phyloP scores from a whole-genome alignment of 805 yeast species.

The Metschnikowia reukaufii region DNA sequence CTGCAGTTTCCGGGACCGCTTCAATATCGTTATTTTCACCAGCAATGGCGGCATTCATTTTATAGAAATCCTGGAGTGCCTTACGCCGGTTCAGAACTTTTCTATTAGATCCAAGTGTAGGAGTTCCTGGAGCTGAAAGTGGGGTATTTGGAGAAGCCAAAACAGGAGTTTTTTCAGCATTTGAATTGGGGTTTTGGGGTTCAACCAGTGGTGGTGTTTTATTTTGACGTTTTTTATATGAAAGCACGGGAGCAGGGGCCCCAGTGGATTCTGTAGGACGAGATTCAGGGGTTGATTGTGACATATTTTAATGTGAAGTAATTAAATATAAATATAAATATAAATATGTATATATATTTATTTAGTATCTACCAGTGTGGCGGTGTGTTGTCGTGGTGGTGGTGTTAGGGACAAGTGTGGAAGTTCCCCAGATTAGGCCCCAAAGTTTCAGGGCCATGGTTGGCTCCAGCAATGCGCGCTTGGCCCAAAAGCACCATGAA shows the following conservation, averaged over 20 bases:
- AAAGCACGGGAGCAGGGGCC: constrained; percentile 24
- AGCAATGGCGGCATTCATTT: constrained; percentile 21
- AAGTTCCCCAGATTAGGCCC: neutral
- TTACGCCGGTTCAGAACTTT: constrained; percentile 40
- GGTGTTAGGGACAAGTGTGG: too few species aligned
- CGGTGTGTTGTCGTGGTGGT: too few species aligned
- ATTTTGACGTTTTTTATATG: constrained; percentile 29
- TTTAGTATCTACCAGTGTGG: too few species aligned
- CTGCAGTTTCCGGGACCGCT: neutral
- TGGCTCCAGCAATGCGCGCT: too few species aligned
- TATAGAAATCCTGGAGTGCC: constrained; percentile 44
- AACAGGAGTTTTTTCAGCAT: neutral
- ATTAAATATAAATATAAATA: too few species aligned
- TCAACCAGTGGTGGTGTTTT: constrained; percentile 1
- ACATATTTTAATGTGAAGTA: neutral
- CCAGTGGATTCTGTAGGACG: neutral
- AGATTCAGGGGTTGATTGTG: neutral
- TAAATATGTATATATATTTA: too few species aligned
- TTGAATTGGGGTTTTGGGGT: neutral
- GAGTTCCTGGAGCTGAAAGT: constrained; percentile 6
- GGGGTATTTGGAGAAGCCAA: constrained; percentile 1
- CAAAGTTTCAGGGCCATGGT: neutral
- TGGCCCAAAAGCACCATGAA: too few species aligned
- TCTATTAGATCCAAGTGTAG: constrained; percentile 19
- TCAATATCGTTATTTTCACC: neutral